Base-by-base conservation (phyloP, 2,329 filamentous ascomycete species). In the Cytospora piceae region DNA sequence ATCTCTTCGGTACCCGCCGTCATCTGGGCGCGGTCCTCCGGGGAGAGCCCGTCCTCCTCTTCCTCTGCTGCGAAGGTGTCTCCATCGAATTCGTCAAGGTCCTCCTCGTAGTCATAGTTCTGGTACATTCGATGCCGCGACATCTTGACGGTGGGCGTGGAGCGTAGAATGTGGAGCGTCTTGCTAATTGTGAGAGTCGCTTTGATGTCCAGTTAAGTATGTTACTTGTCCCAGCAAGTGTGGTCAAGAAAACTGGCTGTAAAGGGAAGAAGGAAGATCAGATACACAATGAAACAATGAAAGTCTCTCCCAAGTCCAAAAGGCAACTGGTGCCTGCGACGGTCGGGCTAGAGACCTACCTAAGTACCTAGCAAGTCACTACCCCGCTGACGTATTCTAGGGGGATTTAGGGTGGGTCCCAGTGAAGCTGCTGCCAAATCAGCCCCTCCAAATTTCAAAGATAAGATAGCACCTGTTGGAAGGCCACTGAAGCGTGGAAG, bases 1-100 rank as follows among this genome's bases (percentile, higher is more conserved):
- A 96, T 90, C 69, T 89, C 83, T 49, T 83, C 80, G 0, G 89
- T 92, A 59, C 88, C 90, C 49, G 85, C 77, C 49, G 84, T 83
- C 84, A 96, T 85, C 15, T 78, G 75, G 11, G 73, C 76, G 51
- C 76, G 77, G 68, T 85, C 82, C 69, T 85, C 82, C 1, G 78
- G 73, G 61, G 79, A 83, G 53, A 83, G 74, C 70, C 83, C 75
- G 66, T 81, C 80, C 20, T 79, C 77, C 39, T 80, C 80, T 55
- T 80, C 78, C 56, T 80, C 78, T 7, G 81, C 80, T 6, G 69
- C 71, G 49, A 80, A 77, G 2, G 73, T 78, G 27, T 71, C 76
- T 8, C 75, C 79, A 49, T 85, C 83, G 63, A 79, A 85, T 67
- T 85, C 81, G 64, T 83, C 79, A 63, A 85, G 75, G 39, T 82